Evolutionary conservation across 352 stramenopile genomes (phyloP), one percentile per base, ranked within the genome.

Genomic region (Phytophthora megakarya): DNA sequence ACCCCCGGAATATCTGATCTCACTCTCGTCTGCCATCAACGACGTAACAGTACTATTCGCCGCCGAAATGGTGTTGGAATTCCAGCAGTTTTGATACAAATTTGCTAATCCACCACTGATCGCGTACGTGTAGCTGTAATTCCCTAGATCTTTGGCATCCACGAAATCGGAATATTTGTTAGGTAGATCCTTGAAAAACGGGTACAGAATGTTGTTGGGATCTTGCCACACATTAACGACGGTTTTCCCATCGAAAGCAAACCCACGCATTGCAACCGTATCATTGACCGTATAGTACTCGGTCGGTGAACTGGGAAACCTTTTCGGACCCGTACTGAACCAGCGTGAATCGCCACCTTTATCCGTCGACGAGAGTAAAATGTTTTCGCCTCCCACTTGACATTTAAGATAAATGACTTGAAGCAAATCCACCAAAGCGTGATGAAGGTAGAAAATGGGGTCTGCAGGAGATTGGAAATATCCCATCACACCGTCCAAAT

Each of bases 171-270:
- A 44, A 60, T 75, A 85, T 7, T 47, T 76, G 16, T 28, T 53
- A 0, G 81, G 82, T 0, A 91, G 30, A 45, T 82, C 74, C 33
- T 89, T 86, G 58, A 91, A 91, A 70, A 83, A 91, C 26, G 58
- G 71, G 45, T 87, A 87, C 13, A 89, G 49, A 6, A 72, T 72
- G 39, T 78, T 80, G 26, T 76, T 72, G 0, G 70, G 57, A 32
- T 66, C 60, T 25, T 63, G 70, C 45, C 68, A 70, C 18, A 88
- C 76, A 18, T 80, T 65, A 0, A 78, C 70, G 37, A 61, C 73
- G n/a, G 61, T 64, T 18, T 53, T 70, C 0, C 50, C 58, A 16
- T 64, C 47, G n/a, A 48, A 63, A 3, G 44, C 67, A 0, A 40
- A 42, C 0, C 28, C 48, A 8, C 56, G 45, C 64, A 81, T 84